phyloP scores from a whole-genome alignment of 164 flowering plant genomes.

The Litsea cubeba region DNA sequence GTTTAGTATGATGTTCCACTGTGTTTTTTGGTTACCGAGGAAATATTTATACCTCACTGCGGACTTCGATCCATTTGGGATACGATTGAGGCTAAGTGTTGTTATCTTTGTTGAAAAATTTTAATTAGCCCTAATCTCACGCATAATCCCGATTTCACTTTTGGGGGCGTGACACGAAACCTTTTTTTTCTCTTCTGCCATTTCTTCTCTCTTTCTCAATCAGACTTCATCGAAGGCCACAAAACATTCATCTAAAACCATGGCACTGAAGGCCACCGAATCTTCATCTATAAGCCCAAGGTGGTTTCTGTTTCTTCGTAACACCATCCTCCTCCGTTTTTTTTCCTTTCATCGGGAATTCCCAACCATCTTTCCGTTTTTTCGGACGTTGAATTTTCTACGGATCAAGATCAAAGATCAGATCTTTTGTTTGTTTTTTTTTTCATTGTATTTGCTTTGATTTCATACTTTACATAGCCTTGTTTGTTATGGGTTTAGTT shows the following conservation, averaged over 20 bases:
- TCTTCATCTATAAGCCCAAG: constrained; percentile 1
- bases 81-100: too few relatives aligned
- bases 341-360: too few relatives aligned
- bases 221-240: background rate
- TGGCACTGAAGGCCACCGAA: background rate
- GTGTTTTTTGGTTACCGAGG: too few relatives aligned
- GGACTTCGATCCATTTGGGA: too few relatives aligned
- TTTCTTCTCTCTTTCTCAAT: background rate
- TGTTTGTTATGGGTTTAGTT: too few relatives aligned
- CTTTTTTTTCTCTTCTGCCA: background rate
- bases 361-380: background rate
- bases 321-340: background rate
- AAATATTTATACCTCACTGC: too few relatives aligned
- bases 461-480: background rate
- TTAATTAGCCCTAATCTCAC: too few relatives aligned
- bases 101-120: too few relatives aligned
- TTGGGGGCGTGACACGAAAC: too few relatives aligned
- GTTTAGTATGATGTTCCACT: too few relatives aligned
- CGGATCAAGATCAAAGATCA: too few relatives aligned
- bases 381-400: background rate
- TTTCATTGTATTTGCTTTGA: background rate
- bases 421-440: background rate
- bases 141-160: too few relatives aligned
- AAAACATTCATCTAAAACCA: background rate
- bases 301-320: background rate